These are phyloP conservation scores for Trichoderma oligosporum DNA, from an alignment of 2,329 filamentous ascomycete genomes.

Conservation along the genomic window DNA sequence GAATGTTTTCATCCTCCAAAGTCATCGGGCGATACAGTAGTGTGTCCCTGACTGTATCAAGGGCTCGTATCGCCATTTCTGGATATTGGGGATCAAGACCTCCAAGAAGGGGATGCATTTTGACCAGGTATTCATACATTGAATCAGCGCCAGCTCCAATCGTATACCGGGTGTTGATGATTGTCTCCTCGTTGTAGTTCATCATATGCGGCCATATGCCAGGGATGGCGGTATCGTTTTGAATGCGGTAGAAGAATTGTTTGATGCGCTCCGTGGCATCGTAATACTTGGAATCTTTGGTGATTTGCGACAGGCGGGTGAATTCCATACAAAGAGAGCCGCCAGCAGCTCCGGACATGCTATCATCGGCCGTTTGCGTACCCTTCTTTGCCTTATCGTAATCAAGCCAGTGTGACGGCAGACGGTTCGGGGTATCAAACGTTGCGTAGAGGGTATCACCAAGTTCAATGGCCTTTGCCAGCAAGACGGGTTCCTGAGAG, in stretches of 20 bases:
- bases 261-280: conserved; percentile 73
- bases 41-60: conserved; percentile 57
- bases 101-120: conserved; percentile 60
- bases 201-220: conserved; percentile 69
- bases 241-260: conserved; percentile 59
- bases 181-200: conserved; percentile 55
- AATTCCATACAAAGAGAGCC: conserved; percentile 73
- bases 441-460: conserved; percentile 51
- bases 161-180: conserved; percentile 38
- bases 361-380: conserved; percentile 33
- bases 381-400: conserved; percentile 42
- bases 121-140: conserved; percentile 58
- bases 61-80: conserved; percentile 60
- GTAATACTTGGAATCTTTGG: conserved; percentile 68
- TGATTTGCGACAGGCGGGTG: conserved; percentile 69
- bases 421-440: conserved; percentile 53
- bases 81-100: conserved; percentile 61
- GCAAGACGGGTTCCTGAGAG: conserved; percentile 43
- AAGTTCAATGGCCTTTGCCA: conserved; percentile 50
- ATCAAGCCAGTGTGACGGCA: conserved; percentile 46
- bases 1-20: conserved; percentile 54
- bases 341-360: conserved; percentile 43
- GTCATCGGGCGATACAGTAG: conserved; percentile 68
- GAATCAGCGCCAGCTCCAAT: conserved; percentile 47
- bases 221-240: conserved; percentile 63